Evolutionary conservation across 1,284 basidiomycete species (phyloP), one percentile per base, ranked within the genome.

Genomic region (Ganoderma lucidum): DNA sequence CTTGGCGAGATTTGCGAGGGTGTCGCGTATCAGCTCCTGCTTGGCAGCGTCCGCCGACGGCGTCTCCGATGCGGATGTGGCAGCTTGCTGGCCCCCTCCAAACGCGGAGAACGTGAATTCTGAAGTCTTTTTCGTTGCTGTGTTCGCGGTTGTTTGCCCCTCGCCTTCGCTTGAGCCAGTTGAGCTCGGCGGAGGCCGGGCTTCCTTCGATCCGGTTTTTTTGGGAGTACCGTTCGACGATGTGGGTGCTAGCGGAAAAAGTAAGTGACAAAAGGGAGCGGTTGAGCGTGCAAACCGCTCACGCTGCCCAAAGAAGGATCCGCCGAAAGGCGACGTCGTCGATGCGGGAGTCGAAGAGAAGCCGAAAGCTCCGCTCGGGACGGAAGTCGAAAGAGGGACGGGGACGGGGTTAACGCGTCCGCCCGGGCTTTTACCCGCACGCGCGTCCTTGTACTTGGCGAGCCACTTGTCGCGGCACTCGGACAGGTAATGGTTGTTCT

Each of bases 401-500:
- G 39, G 1, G 9, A 48, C 63, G 9, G 66, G 64, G 1, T 64
- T 68, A 32, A 70, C 62, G 10, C 64, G 66, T 55, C 68, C 69
- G 0, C 64, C 61, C 19, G 63, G 32, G 39, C 48, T 28, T 51
- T 69, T 64, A 19, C 71, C 73, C 3, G 73, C 71, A 17, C 74
- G 69, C 19, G 68, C 70, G 17, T 75, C 72, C 65, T 75, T 75
- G 62, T 73, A 75, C 56, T 70, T 64, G 10, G 72, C 65, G 12
- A 75, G 67, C 53, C 66, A 71, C 65, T 73, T 75, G 62, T 72
- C 73, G 30, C 70, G 73, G 23, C 42, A 64, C 28, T 66, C 63
- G 12, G 59, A 66, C 17, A 74, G 74, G 70, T 84, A 83, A 30
- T 76, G 74, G 19, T 62, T 19, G 51, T 83, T 84, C 70, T 82